Evolutionary conservation across 192 early-diverging fungal species (phyloP).

Genomic region (Anaeromyces robustus): DNA sequence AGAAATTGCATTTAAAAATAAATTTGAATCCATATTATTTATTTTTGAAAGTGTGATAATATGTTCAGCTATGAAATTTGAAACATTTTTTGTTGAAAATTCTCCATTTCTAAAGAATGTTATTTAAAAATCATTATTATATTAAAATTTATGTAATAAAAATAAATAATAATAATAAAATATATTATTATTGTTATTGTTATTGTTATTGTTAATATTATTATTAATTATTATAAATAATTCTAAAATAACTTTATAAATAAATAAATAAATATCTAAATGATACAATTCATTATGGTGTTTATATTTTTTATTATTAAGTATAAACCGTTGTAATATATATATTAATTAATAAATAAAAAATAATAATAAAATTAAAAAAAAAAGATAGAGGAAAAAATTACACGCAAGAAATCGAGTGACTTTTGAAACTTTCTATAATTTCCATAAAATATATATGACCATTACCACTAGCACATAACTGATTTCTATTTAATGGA

Average conservation of each 20-base stretch:
- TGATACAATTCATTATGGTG: too few relatives aligned
- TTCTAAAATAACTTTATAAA: too few relatives aligned
- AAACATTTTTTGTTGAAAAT: not conserved
- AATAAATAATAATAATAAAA: too few relatives aligned
- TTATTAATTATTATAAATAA: too few relatives aligned
- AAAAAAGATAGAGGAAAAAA: not conserved
- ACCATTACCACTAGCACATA: not conserved
- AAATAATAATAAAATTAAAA: not conserved
- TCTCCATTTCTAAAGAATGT: not conserved
- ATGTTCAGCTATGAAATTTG: not conserved
- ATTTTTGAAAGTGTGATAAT: not conserved
- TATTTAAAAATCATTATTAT: too few relatives aligned
- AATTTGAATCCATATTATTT: not conserved
- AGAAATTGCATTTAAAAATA: not conserved
- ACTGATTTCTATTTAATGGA: not conserved
- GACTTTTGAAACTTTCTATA: not conserved
- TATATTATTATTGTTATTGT: too few relatives aligned
- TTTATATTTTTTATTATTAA: too few relatives aligned
- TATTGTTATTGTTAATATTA: too few relatives aligned
- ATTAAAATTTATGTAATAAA: too few relatives aligned
- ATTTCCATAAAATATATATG: not conserved
- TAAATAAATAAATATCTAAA: too few relatives aligned
- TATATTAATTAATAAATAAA: not conserved
- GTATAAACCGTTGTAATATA: too few relatives aligned
- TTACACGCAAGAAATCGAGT: not conserved